Evolutionary conservation across 208 protist species (phyloP), one percentile per base, ranked within the genome.

Genomic region (Perkinsela sp.): DNA sequence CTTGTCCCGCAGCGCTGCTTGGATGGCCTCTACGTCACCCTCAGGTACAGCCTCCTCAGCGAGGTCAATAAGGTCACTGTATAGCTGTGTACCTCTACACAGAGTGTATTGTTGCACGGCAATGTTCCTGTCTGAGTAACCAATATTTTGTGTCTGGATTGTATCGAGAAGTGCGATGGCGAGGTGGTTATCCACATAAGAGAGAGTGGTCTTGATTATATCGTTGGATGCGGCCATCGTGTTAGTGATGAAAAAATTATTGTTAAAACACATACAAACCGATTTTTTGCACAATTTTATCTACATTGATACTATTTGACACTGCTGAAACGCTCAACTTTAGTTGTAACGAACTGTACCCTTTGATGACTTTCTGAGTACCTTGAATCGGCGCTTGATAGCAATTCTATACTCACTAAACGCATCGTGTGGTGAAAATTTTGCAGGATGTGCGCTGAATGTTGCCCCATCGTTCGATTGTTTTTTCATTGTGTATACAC

Each of bases 391-490:
- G 66, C 85, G 78, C 80, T 94, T 94, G 72, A 94, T 87, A 1
- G 75, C 78, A 22, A 94, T 76, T 73, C 90, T 86, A 69, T 94
- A 80, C 29, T 85, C 81, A 72, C 82, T 90, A 75, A 85, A 93
- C 72, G 89, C 89, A 74, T 94, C 88, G 70, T 93, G 85, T 2
- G 90, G 90, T 73, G 88, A 92, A 75, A 94, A 94, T 68, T 88
- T 80, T 16, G 88, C 88, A 32, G 87, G 87, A 71, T 94, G 87
- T 32, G 89, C 86, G 71, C 84, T 89, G 68, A 90, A 79, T 29
- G 89, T 92, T 1, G 87, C 82, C 68, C 81, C 84, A 57, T 90
- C 83, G 16, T 82, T 81, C 73, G 90, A 85, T 29, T 90, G 73
- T 78, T 93, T 93, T 76, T 93, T 91, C 28, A 93, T 77, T 70